Conservation (phyloP, 1,284 basidiomycete species). For the Leccinum subrobustum region DNA sequence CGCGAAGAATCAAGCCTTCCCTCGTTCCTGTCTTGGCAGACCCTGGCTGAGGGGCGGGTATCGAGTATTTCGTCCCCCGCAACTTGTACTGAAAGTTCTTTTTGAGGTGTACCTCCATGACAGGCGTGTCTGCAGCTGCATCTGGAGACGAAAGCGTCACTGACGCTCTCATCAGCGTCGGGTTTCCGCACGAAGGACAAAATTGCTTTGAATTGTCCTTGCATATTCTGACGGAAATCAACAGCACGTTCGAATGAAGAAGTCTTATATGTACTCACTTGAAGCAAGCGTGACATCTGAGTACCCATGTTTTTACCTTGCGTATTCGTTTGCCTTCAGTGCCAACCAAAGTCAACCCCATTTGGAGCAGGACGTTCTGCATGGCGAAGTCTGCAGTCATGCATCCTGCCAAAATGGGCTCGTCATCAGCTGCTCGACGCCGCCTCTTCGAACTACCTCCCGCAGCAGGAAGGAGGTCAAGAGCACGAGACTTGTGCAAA, state of each 20-base stretch:
- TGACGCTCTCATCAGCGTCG: slow-evolving; percentile 88
- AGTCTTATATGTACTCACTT: slow-evolving; percentile 65
- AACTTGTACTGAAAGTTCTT: slow-evolving; percentile 93
- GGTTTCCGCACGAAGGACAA: slow-evolving; percentile 96
- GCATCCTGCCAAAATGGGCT: slow-evolving; percentile 70
- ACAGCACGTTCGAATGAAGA: neutral
- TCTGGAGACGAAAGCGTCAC: slow-evolving; percentile 78
- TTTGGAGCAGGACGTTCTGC: slow-evolving; percentile 96
- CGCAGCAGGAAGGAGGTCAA: slow-evolving; percentile 71
- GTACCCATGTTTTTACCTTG: slow-evolving; percentile 92
- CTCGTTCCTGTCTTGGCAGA: slow-evolving; percentile 81
- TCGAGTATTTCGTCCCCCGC: slow-evolving; percentile 91
- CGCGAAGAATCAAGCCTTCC: slow-evolving; percentile 81
- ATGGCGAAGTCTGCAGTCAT: slow-evolving; percentile 99
- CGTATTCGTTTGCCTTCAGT: slow-evolving; percentile 90
- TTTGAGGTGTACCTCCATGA: slow-evolving; percentile 86
- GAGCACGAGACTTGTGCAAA: slow-evolving; percentile 85
- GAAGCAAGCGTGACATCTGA: slow-evolving; percentile 98
- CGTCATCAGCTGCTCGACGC: slow-evolving; percentile 40
- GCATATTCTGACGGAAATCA: slow-evolving; percentile 68
- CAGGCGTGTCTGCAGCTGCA: slow-evolving; percentile 56
- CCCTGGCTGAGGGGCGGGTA: slow-evolving; percentile 90
- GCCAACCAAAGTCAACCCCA: slow-evolving; percentile 91
- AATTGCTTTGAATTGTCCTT: slow-evolving; percentile 95
- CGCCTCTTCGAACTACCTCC: slow-evolving; percentile 37